These are phyloP conservation scores for Colletotrichum destructivum DNA, from an alignment of 2,329 filamentous ascomycete species.

Conservation along the genomic window DNA sequence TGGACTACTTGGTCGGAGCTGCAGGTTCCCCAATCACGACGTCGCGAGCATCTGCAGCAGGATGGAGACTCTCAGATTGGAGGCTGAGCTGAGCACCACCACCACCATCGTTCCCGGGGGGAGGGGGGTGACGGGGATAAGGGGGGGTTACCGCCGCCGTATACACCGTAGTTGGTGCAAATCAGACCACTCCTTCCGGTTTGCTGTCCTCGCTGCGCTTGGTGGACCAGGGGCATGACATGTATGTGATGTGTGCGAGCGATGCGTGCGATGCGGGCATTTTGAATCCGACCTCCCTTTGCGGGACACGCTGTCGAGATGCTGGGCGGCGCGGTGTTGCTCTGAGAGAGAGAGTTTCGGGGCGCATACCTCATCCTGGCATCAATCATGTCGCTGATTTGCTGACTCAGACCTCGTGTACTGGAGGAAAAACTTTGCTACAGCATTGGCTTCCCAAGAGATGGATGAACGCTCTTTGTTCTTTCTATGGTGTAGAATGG, in stretches of 20 bases:
- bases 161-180: background rate
- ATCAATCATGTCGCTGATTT: background rate
- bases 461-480: background rate
- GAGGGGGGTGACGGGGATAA: too few species aligned
- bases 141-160: background rate
- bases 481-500: too few species aligned
- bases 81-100: constrained; percentile 8
- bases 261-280: background rate
- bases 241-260: background rate
- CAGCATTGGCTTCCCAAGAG: background rate
- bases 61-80: constrained; percentile 19
- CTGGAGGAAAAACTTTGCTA: too few species aligned
- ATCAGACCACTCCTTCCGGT: constrained; percentile 13
- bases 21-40: constrained; percentile 11
- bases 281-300: background rate
- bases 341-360: background rate
- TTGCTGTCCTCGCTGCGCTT: background rate
- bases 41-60: constrained; percentile 3
- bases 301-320: background rate
- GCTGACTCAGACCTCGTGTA: background rate
- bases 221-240: background rate
- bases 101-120: background rate
- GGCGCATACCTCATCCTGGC: background rate
- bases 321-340: background rate
- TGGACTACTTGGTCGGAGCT: background rate